Evolutionary conservation across 805 yeast genomes (phyloP).

Genomic region (Barnettozyma californica): DNA sequence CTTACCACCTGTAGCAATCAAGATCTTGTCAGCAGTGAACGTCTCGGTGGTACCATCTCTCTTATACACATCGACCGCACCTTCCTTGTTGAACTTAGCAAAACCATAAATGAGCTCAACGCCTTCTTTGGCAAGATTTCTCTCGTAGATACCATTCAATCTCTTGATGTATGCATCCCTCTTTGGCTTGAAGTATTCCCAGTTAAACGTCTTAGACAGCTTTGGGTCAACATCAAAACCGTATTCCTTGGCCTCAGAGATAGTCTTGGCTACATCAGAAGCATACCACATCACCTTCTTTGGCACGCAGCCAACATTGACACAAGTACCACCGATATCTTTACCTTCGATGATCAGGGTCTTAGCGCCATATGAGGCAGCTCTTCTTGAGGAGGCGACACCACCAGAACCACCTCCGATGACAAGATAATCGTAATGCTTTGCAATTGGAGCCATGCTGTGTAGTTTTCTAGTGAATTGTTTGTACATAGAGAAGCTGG

Average conservation of each 20-base stretch:
- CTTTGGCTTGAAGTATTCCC: conserved; percentile 77
- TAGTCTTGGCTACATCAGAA: conserved; percentile 75
- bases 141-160: conserved; percentile 88
- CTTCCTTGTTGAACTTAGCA: conserved; percentile 69
- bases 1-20: conserved; percentile 92
- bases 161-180: conserved; percentile 88
- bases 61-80: conserved; percentile 72
- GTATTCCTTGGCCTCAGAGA: conserved; percentile 72
- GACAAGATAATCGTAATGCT: conserved; percentile 83
- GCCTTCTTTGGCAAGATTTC: conserved; percentile 81
- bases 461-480: conserved; percentile 16
- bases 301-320: conserved; percentile 98
- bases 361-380: conserved; percentile 90
- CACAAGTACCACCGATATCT: conserved; percentile 96
- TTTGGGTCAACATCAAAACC: conserved; percentile 63
- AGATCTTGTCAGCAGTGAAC: conserved; percentile 74
- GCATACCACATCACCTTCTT: conserved; percentile 99
- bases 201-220: conserved; percentile 62
- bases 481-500: conserved; percentile 4
- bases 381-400: conserved; percentile 96
- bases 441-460: conserved; percentile 51
- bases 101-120: conserved; percentile 84
- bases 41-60: conserved; percentile 50
- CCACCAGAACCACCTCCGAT: conserved; percentile 99
- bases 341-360: conserved; percentile 76